Evolutionary conservation across 768 basidiomycete species (phyloP).

Genomic region (Clavulina sp.): DNA sequence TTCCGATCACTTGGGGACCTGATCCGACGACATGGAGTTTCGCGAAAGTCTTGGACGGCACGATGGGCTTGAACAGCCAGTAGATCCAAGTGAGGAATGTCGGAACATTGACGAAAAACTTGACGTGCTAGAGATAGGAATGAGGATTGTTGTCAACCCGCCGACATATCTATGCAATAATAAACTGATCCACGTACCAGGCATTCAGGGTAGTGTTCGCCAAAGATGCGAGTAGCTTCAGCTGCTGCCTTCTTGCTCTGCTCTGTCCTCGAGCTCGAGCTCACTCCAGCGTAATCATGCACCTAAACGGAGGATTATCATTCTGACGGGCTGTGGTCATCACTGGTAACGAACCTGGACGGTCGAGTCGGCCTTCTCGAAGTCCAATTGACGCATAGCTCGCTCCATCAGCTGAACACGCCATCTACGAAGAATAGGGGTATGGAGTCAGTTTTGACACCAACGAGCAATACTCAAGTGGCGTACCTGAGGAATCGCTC

Average conservation of each 20-base stretch:
- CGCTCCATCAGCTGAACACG: slow-evolving; percentile 63
- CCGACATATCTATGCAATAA: background rate
- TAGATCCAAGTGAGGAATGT: slow-evolving; percentile 63
- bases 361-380: slow-evolving; percentile 52
- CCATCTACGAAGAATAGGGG: slow-evolving; percentile 52
- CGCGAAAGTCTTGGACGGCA: slow-evolving; percentile 54
- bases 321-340: no score
- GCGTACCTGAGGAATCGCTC: slow-evolving; percentile 53
- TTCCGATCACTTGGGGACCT: slow-evolving; percentile 38
- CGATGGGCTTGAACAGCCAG: slow-evolving; percentile 61
- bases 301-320: no score
- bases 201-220: slow-evolving; percentile 62
- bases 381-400: slow-evolving; percentile 44
- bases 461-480: slow-evolving; percentile 11
- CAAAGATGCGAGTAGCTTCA: slow-evolving; percentile 58
- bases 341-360: no score
- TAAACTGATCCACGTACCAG: slow-evolving; percentile 17
- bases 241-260: slow-evolving; percentile 63
- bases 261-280: slow-evolving; percentile 44
- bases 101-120: slow-evolving; percentile 73
- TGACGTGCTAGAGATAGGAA: slow-evolving; percentile 32
- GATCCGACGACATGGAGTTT: slow-evolving; percentile 69
- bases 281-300: slow-evolving; percentile 65
- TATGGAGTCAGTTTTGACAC: background rate
- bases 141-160: no score